A percentile compares a stretch with the other conserved stretches of the same genome.
phyloP scores from a whole-genome alignment of 139 green algal species.

The Chlorella sp. region DNA sequence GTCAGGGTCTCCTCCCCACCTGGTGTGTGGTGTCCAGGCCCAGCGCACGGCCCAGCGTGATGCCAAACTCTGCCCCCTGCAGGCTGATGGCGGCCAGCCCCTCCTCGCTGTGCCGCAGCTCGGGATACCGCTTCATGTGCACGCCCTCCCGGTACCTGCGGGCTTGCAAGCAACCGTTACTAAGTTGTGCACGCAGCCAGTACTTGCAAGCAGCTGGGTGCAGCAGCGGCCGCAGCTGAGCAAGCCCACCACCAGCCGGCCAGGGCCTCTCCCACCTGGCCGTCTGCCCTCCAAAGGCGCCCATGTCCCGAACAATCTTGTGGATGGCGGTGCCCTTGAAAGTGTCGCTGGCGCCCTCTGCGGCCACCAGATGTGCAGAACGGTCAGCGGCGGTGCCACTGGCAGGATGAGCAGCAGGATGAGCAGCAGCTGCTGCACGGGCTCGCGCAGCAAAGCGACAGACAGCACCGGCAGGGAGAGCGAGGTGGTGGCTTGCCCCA shows the following conservation, averaged over 20 bases:
- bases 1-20: constrained; percentile 32
- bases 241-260: too few species aligned
- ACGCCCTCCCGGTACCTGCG: constrained; percentile 37
- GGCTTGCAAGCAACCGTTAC: too few species aligned
- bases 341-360: constrained; percentile 55
- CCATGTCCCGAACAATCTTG: constrained; percentile 69
- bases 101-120: constrained; percentile 53
- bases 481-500: too few species aligned
- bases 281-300: constrained; percentile 59
- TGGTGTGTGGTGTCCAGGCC: constrained; percentile 71
- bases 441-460: too few species aligned
- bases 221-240: too few species aligned
- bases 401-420: background rate
- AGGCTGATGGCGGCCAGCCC: constrained; percentile 65
- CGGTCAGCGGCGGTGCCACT: background rate
- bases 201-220: too few species aligned
- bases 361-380: too few species aligned
- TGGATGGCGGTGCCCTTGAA: constrained; percentile 62
- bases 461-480: too few species aligned
- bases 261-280: constrained; percentile 23
- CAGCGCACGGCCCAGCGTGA: constrained; percentile 59
- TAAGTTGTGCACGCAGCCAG: too few species aligned
- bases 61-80: constrained; percentile 60
- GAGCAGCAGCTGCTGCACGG: background rate
- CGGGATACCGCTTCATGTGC: constrained; percentile 37